These are phyloP conservation scores for Citrus maxima DNA, from an alignment of 345 rosid species.

Conservation along the genomic window DNA sequence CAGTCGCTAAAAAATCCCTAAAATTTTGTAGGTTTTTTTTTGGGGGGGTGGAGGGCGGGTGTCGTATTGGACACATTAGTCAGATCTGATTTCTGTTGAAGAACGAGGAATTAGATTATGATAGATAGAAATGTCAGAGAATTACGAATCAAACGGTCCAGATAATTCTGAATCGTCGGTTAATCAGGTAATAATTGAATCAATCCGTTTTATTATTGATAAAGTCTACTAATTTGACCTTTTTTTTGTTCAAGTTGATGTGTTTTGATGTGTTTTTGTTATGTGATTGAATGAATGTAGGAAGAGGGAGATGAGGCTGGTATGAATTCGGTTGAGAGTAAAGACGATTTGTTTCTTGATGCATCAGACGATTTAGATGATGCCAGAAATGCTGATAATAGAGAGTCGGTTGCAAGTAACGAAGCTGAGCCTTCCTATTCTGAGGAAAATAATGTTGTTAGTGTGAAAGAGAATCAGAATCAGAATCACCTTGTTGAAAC, in stretches of 20 bases:
- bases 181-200: background rate
- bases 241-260: background rate
- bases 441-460: slow-evolving; percentile 12
- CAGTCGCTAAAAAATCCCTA: background rate
- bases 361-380: slow-evolving; percentile 69
- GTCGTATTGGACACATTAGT: background rate
- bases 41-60: too few relatives aligned
- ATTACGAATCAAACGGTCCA: slow-evolving; percentile 2
- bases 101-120: slow-evolving; percentile 11
- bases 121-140: slow-evolving; percentile 11
- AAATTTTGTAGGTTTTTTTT: background rate
- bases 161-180: background rate
- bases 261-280: background rate
- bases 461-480: background rate
- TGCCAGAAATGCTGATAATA: slow-evolving; percentile 27
- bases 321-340: slow-evolving; percentile 47
- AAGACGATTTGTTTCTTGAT: slow-evolving; percentile 89
- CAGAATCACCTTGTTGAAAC: slow-evolving; percentile 2
- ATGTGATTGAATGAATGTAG: slow-evolving; percentile 13
- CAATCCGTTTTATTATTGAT: background rate
- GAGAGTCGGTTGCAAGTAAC: slow-evolving; percentile 31
- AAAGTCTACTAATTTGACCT: background rate
- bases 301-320: slow-evolving; percentile 14
- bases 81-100: slow-evolving; percentile 4
- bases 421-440: slow-evolving; percentile 1